Evolutionary conservation across 345 rosid species (phyloP).

Genomic region (Aethionema arabicum): DNA sequence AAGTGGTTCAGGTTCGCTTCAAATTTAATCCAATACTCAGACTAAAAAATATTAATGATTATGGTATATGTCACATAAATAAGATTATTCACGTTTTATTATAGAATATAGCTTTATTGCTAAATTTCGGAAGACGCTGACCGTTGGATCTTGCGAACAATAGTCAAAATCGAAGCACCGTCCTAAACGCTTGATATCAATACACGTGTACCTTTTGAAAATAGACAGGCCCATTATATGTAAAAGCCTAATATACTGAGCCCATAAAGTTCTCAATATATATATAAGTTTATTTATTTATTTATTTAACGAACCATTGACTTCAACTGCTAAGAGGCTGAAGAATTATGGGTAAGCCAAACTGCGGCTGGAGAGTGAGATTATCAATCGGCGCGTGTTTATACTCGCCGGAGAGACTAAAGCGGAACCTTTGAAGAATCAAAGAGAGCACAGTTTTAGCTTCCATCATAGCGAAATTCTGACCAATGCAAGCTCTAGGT

Average conservation of each 20-base stretch:
- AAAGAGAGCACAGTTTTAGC: constrained; percentile 42
- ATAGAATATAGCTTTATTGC: not conserved
- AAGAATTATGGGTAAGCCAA: constrained; percentile 39
- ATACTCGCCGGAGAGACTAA: constrained; percentile 41
- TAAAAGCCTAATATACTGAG: not conserved
- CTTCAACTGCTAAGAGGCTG: constrained; percentile 32
- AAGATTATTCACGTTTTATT: not conserved
- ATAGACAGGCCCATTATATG: not conserved
- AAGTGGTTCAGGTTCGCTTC: too few relatives aligned
- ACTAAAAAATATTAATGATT: too few relatives aligned
- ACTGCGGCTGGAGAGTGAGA: constrained; percentile 42
- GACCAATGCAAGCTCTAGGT: constrained; percentile 65
- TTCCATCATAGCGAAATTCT: constrained; percentile 48
- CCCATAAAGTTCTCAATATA: constrained; percentile 11
- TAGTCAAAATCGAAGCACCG: not conserved
- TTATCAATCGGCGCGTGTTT: constrained; percentile 43
- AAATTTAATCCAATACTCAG: too few relatives aligned
- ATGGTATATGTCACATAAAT: too few relatives aligned
- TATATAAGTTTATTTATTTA: not conserved
- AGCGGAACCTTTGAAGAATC: constrained; percentile 43
- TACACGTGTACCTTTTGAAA: constrained; percentile 4
- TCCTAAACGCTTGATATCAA: not conserved
- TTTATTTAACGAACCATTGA: not conserved
- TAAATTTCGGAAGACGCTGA: not conserved
- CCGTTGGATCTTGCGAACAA: constrained; percentile 14